Percentiles rank a stretch among this genome's conserved stretches.
Evolutionary conservation across 176 grass and related monocot genomes (phyloP).

Genomic region (Oryza glaberrima): DNA sequence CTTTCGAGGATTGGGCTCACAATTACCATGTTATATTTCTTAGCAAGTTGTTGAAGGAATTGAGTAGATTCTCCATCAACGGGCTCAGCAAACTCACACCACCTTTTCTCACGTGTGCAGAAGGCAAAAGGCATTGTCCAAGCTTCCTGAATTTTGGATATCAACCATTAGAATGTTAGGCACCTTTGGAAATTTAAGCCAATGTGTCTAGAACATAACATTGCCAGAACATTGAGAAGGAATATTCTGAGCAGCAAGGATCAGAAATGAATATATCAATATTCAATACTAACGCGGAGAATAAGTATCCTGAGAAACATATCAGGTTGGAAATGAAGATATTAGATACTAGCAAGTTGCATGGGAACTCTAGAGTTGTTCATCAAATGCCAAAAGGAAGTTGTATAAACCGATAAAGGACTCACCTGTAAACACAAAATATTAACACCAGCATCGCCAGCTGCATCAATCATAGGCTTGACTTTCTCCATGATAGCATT

Average conservation of each 20-base stretch:
- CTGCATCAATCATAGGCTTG: slow-evolving; percentile 81
- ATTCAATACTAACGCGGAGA: not conserved
- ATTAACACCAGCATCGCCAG: slow-evolving; percentile 90
- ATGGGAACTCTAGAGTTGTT: not conserved
- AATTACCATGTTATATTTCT: slow-evolving; percentile 97
- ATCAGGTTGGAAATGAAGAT: slow-evolving; percentile 13
- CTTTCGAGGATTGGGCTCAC: slow-evolving; percentile 92
- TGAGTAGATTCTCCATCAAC: slow-evolving; percentile 91
- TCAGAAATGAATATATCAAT: slow-evolving; percentile 7
- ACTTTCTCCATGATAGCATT: slow-evolving; percentile 86
- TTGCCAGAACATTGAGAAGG: not conserved
- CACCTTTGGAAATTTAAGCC: slow-evolving; percentile 36
- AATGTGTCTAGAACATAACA: not conserved
- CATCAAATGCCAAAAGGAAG: not conserved
- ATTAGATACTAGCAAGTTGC: not conserved
- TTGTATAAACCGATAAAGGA: not conserved
- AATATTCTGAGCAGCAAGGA: not conserved
- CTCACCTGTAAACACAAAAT: slow-evolving; percentile 92
- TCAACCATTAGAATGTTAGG: slow-evolving; percentile 24
- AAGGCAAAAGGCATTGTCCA: slow-evolving; percentile 99
- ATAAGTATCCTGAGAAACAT: not conserved
- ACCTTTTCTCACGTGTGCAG: slow-evolving; percentile 94
- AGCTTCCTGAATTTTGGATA: slow-evolving; percentile 76
- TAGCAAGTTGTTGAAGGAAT: slow-evolving; percentile 81
- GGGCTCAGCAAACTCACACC: slow-evolving; percentile 97